Evolutionary conservation across 2,329 filamentous ascomycete species (phyloP).

Genomic region (Cladosporium phlei): DNA sequence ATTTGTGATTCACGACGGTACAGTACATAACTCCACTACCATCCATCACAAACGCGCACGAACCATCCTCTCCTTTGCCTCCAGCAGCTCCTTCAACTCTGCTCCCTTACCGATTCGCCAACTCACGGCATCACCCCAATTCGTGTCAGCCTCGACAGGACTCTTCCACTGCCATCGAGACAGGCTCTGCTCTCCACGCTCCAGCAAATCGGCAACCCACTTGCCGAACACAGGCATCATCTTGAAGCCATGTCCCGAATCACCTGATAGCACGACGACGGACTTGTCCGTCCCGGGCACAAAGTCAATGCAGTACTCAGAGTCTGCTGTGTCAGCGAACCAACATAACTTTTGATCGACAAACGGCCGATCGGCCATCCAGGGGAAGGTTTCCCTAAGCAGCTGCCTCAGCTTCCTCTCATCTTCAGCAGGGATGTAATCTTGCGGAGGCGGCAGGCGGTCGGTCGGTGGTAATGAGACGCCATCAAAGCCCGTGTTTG

Average conservation of each 20-base stretch:
- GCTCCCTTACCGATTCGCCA: slow-evolving; percentile 41
- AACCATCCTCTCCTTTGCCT: slow-evolving; percentile 20
- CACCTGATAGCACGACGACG: slow-evolving; percentile 51
- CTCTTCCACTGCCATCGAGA: slow-evolving; percentile 52
- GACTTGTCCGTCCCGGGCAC: slow-evolving; percentile 47
- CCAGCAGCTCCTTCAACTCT: slow-evolving; percentile 22
- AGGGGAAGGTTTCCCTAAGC: slow-evolving; percentile 49
- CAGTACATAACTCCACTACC: no score
- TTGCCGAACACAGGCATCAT: slow-evolving; percentile 57
- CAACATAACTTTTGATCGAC: slow-evolving; percentile 57
- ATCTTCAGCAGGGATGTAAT: slow-evolving; percentile 51
- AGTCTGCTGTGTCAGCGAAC: slow-evolving; percentile 58
- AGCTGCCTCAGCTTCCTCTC: slow-evolving; percentile 50
- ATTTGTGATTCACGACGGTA: no score
- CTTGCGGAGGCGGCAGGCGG: slow-evolving; percentile 37
- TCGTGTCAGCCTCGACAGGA: slow-evolving; percentile 26
- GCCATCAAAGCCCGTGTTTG: slow-evolving; percentile 45
- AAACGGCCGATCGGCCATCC: slow-evolving; percentile 52
- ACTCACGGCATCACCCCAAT: slow-evolving; percentile 45
- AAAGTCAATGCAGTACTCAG: slow-evolving; percentile 57
- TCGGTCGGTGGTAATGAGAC: slow-evolving; percentile 42
- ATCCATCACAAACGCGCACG: slow-evolving; percentile 20
- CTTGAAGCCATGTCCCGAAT: slow-evolving; percentile 60
- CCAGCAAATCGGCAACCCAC: slow-evolving; percentile 50
- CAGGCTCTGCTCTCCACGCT: slow-evolving; percentile 41